Conservation (phyloP, 768 basidiomycete species). For the Leucocoprinus birnbaumii region DNA sequence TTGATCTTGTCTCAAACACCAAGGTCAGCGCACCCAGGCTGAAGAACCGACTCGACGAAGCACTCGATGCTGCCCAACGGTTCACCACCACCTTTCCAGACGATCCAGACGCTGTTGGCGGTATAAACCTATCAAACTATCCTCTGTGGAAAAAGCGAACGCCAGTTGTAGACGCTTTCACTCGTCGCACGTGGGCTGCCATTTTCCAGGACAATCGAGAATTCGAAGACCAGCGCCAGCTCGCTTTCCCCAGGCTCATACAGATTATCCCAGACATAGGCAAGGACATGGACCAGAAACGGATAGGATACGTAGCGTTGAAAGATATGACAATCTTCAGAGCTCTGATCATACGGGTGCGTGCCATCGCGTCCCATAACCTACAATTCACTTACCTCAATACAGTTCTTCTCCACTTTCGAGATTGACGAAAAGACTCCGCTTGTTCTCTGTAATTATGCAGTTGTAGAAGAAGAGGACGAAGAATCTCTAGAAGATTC, state of each 20-base stretch:
- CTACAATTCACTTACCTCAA: too few relatives aligned
- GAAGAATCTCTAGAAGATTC: constrained; percentile 17
- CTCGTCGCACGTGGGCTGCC: constrained; percentile 11
- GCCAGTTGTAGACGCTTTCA: constrained; percentile 9
- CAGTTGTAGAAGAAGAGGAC: constrained; percentile 17
- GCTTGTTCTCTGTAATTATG: constrained; percentile 25
- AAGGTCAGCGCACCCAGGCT: constrained; percentile 26
- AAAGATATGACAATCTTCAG: constrained; percentile 3
- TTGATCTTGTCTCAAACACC: constrained; percentile 23
- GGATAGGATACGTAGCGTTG: constrained; percentile 5
- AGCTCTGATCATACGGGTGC: constrained; percentile 5
- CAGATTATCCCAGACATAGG: constrained; percentile 10
- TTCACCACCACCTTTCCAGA: constrained; percentile 17
- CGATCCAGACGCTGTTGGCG: not conserved
- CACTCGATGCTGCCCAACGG: constrained; percentile 27
- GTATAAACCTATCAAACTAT: constrained; percentile 5
- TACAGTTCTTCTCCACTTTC: constrained; percentile 24
- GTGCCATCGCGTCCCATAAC: not conserved
- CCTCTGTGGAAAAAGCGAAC: constrained; percentile 7
- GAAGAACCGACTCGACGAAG: constrained; percentile 17
- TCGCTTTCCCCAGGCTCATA: constrained; percentile 11
- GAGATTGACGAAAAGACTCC: constrained; percentile 22
- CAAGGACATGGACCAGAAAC: constrained; percentile 11
- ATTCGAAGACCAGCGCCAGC: constrained; percentile 8
- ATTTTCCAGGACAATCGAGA: constrained; percentile 10